A percentile compares a stretch with the other conserved stretches of the same genome.
Conservation (phyloP, 805 yeast species). For the Wickerhamomyces kurtzmanii region DNA sequence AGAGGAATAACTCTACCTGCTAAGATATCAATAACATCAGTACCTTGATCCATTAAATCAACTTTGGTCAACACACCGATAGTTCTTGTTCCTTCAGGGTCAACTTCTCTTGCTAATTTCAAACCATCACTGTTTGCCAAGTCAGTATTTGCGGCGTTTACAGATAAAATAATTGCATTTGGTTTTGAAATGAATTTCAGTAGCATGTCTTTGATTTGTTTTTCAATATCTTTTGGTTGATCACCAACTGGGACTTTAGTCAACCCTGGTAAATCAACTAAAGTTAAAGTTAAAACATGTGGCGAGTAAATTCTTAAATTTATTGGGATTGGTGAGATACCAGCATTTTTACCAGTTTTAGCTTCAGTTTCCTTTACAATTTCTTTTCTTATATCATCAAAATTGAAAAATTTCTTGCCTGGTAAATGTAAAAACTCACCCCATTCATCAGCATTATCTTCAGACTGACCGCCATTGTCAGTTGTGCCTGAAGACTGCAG, state of each 20-base stretch:
- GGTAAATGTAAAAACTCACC: slow-evolving; percentile 95
- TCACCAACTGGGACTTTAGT: slow-evolving; percentile 99
- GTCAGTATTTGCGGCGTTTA: slow-evolving; percentile 94
- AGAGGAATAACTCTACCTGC: slow-evolving; percentile 94
- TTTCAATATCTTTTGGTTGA: slow-evolving; percentile 95
- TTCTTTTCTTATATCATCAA: slow-evolving; percentile 82
- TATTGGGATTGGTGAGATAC: slow-evolving; percentile 88
- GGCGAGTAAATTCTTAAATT: slow-evolving; percentile 91
- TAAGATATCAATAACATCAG: slow-evolving; percentile 91
- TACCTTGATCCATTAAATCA: slow-evolving; percentile 96
- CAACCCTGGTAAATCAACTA: slow-evolving; percentile 94
- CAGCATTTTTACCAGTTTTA: slow-evolving; percentile 72
- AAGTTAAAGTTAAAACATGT: slow-evolving; percentile 83
- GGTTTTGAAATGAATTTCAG: slow-evolving; percentile 92
- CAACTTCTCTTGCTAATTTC: slow-evolving; percentile 94
- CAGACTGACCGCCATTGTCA: slow-evolving; percentile 41
- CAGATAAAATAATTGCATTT: slow-evolving; percentile 88
- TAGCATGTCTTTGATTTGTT: slow-evolving; percentile 86
- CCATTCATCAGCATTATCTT: slow-evolving; percentile 82
- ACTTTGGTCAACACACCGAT: slow-evolving; percentile 95
- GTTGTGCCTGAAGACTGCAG: slow-evolving; percentile 29
- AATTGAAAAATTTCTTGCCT: slow-evolving; percentile 77
- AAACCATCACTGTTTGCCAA: slow-evolving; percentile 95
- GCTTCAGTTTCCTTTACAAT: slow-evolving; percentile 88
- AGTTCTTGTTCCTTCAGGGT: slow-evolving; percentile 92